Conservation (phyloP, 169 alveolate genomes). For the Plasmodium malariae region DNA sequence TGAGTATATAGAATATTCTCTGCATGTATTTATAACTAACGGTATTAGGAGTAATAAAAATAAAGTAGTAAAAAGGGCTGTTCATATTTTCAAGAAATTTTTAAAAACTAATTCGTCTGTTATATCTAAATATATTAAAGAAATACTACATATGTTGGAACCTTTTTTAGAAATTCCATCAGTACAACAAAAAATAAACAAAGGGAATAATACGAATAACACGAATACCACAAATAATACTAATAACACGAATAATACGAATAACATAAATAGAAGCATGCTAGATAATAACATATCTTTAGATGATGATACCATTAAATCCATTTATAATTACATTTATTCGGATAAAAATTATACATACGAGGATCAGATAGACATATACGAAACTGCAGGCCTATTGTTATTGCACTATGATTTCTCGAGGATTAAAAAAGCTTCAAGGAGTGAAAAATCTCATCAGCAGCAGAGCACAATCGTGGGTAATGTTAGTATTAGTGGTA, state of each 20-base stretch:
- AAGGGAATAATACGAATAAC: neutral
- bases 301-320: constrained; percentile 42
- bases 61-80: constrained; percentile 31
- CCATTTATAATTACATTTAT: constrained; percentile 34
- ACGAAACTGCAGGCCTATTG: constrained; percentile 44
- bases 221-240: neutral
- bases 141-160: constrained; percentile 67
- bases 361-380: constrained; percentile 67
- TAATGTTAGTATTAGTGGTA: neutral
- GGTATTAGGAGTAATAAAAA: constrained; percentile 62
- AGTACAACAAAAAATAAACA: constrained; percentile 17
- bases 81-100: constrained; percentile 73
- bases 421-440: constrained; percentile 1
- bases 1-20: constrained; percentile 47
- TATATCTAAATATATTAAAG: constrained; percentile 49
- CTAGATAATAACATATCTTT: neutral
- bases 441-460: neutral
- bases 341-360: constrained; percentile 33
- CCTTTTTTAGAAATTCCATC: constrained; percentile 49
- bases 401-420: constrained; percentile 38
- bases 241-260: neutral
- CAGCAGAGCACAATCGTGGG: neutral
- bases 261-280: neutral
- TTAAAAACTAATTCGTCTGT: constrained; percentile 36
- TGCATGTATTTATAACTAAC: constrained; percentile 61